Percentiles rank a stretch among this genome's conserved stretches.
Conservation (phyloP, 139 green algal genomes). For the Ulvella scutata region DNA sequence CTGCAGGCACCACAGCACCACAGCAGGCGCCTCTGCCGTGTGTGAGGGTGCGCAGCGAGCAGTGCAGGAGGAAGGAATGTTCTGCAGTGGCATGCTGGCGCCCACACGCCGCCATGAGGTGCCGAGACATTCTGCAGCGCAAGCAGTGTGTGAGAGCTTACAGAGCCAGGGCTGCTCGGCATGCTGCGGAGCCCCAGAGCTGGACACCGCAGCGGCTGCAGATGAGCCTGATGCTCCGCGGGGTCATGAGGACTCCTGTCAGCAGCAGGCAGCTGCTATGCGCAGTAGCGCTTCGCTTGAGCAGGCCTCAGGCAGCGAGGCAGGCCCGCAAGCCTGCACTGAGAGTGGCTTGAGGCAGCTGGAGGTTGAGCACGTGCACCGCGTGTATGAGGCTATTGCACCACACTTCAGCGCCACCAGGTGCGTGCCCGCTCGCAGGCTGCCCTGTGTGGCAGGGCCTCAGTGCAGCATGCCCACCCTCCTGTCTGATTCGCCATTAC, state of each 20-base stretch:
- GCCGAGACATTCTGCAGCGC: too few species aligned
- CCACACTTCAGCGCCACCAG: constrained; percentile 86
- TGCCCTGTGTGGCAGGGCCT: background rate
- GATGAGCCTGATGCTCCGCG: too few species aligned
- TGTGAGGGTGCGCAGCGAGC: background rate
- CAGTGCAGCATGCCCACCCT: background rate
- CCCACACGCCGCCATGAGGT: too few species aligned
- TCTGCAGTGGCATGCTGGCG: too few species aligned
- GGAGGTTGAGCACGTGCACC: constrained; percentile 54
- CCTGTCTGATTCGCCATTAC: background rate
- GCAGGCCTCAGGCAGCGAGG: too few species aligned
- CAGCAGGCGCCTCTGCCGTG: background rate
- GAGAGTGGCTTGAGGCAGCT: constrained; percentile 17
- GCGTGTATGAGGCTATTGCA: constrained; percentile 92
- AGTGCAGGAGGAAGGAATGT: background rate
- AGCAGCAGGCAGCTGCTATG: too few species aligned
- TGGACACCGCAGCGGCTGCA: too few species aligned
- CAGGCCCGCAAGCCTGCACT: too few species aligned
- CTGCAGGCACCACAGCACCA: constrained; percentile 1
- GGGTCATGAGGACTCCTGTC: too few species aligned
- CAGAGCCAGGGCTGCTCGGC: background rate
- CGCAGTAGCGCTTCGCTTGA: too few species aligned
- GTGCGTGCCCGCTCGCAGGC: constrained; percentile 8
- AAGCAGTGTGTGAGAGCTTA: too few species aligned
- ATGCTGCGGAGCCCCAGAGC: too few species aligned